These are phyloP conservation scores for Penicillium angulare DNA, from an alignment of 495 filamentous ascomycete genomes.

Conservation along the genomic window DNA sequence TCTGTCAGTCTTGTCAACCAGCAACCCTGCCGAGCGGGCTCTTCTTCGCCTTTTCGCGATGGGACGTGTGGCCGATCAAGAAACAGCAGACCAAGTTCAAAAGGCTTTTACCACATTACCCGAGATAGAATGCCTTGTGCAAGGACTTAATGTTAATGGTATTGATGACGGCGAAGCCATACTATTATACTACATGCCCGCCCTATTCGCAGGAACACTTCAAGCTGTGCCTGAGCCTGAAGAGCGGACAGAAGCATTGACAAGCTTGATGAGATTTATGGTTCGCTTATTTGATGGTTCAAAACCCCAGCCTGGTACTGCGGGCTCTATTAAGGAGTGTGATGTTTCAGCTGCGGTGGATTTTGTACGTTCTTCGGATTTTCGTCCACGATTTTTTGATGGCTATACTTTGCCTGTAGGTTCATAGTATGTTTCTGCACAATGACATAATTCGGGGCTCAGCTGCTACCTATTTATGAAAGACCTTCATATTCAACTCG, in stretches of 20 bases:
- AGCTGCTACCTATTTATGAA: too few relatives aligned
- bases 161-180: constrained; percentile 19
- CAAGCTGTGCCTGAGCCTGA: neutral
- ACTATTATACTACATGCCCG: constrained; percentile 24
- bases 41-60: constrained; percentile 23
- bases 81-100: constrained; percentile 12
- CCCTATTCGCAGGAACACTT: constrained; percentile 4
- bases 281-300: constrained; percentile 11
- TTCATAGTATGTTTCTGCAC: too few relatives aligned
- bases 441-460: too few relatives aligned
- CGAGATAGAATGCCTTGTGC: constrained; percentile 9
- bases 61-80: constrained; percentile 15
- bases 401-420: neutral
- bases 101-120: constrained; percentile 15
- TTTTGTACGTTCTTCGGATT: constrained; percentile 8
- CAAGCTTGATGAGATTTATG: constrained; percentile 18
- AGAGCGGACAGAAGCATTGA: constrained; percentile 1
- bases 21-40: constrained; percentile 5
- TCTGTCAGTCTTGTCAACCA: neutral
- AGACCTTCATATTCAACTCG: too few relatives aligned
- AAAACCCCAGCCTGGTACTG: neutral
- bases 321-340: constrained; percentile 13
- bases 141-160: constrained; percentile 25
- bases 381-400: constrained; percentile 16
- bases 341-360: constrained; percentile 18